Evolutionary conservation across 2,329 filamentous ascomycete genomes (phyloP), one percentile per base, ranked within the genome.

Genomic region (Neofusicoccum kwambonambiense): DNA sequence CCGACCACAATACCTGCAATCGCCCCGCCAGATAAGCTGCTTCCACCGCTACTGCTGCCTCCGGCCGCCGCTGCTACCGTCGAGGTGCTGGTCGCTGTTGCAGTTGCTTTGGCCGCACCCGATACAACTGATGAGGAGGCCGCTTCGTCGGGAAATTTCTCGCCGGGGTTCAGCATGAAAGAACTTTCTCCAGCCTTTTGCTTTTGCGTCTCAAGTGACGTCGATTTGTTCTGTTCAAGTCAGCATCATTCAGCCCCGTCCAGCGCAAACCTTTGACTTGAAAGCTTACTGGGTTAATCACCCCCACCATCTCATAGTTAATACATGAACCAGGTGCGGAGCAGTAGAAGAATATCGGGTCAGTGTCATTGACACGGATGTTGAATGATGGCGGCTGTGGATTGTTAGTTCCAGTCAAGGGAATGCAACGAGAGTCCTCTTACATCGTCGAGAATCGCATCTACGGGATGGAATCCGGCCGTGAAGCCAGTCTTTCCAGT

Each of bases 281-380:
- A 39, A 39, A 39, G 37, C 80, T 67, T 79, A 87, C 85, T 8
- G 88, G 84, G 71, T 93, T 94, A 69, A 94, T 89, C 1, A 86
- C 89, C 2, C 90, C 90, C 17, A 94, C 84, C 90, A 94, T 94
- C 19, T 86, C 82, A 49, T 89, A 83, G 3, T 78, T 75, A 3
- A 82, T 81, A 71, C 91, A 94, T 2, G 88, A 90, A 0, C 81
- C 83, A 0, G 86, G 83, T 0, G 89, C 89, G 0, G 87, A 72
- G 65, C 76, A 78, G 64, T 78, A 78, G 68, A 72, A 78, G 67
- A 76, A 78, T 9, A 78, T 74, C 7, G 76, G 76, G 12, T 72
- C 68, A 0, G 74, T 76, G 37, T 69, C 68, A 65, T 76, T 77
- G 60, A 78, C 71, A 7, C 71, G 74, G 6, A 77, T 62, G 60